Evolutionary conservation across 371 early-diverging fungal species (phyloP), one percentile per base, ranked within the genome.

Genomic region (Mortierella sp.): DNA sequence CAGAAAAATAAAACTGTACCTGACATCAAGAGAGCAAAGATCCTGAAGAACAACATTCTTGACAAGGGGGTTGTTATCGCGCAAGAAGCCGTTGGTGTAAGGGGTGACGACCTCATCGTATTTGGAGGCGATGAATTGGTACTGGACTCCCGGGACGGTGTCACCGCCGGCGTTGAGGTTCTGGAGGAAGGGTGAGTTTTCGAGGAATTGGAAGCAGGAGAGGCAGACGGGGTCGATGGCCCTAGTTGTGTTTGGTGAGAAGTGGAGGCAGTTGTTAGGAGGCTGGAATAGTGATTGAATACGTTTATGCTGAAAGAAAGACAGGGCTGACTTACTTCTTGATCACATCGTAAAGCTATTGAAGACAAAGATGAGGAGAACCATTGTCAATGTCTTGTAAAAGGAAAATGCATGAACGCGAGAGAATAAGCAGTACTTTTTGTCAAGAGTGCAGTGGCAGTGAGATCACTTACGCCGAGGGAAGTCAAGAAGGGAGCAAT

Each of bases 171-270:
- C 77, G 61, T 86, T 86, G 34, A 86, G 57, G 16, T 78, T 51
- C 5, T 57, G 50, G 59, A 86, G 75, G 77, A 86, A 86, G 10
- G 16, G 9, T 0, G 82, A 81, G n/a, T 64, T 64, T 0, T 19
- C 53, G 9, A 86, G 69, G 82, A 86, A 81, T 72, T 86, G 77
- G 75, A 76, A 77, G 75, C 86, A 86, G 14, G 82, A 79, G 13
- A 16, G 6, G 71, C 86, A 86, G n/a, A 81, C 71, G 8, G 86
- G 86, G 48, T 86, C 82, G 34, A 86, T 46, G 54, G 78, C 24
- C 13, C 50, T 51, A 14, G 2, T 40, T 34, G 2, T 43, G 21
- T 8, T 24, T 14, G 6, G 24, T 54, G 14, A 51, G 16, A 31
- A 28, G 37, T 19, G 37, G 37, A 21, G 3, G 55, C 10, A 2